Conservation (phyloP, 2,329 filamentous ascomycete species). For the Sporothrix dimorphospora region DNA sequence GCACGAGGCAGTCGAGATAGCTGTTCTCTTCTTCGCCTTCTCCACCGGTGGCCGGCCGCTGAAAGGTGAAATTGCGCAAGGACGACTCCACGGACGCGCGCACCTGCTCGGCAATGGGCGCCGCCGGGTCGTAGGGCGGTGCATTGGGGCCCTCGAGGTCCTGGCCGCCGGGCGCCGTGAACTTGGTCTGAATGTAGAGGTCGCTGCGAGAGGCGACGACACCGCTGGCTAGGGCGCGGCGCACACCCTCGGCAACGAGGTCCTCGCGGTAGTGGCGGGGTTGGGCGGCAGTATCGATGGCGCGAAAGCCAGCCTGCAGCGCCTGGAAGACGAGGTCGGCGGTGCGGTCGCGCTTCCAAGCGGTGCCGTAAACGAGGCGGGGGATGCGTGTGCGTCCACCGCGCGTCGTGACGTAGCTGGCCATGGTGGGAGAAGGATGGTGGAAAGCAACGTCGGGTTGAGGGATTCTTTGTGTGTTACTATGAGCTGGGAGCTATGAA, state of each 20-base stretch:
- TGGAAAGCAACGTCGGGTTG: not conserved
- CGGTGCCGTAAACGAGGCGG: slow-evolving; percentile 73
- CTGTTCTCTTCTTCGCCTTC: slow-evolving; percentile 31
- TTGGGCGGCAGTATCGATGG: slow-evolving; percentile 77
- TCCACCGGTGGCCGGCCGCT: slow-evolving; percentile 33
- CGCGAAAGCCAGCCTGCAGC: slow-evolving; percentile 69
- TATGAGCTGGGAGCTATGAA: not conserved
- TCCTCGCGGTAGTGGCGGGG: slow-evolving; percentile 77
- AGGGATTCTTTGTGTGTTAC: not conserved
- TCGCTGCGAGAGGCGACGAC: slow-evolving; percentile 56
- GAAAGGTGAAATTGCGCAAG: slow-evolving; percentile 60
- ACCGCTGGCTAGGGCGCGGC: slow-evolving; percentile 61
- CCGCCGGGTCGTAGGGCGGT: slow-evolving; percentile 64
- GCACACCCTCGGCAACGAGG: slow-evolving; percentile 69
- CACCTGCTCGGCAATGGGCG: slow-evolving; percentile 66
- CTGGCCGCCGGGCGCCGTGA: slow-evolving; percentile 67
- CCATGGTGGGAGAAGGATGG: slow-evolving; percentile 12
- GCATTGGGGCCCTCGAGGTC: slow-evolving; percentile 50
- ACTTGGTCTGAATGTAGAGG: slow-evolving; percentile 83
- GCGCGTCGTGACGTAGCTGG: slow-evolving; percentile 33
- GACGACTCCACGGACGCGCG: slow-evolving; percentile 69
- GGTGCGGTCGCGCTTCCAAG: slow-evolving; percentile 79
- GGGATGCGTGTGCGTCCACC: slow-evolving; percentile 48
- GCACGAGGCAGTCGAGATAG: slow-evolving; percentile 73
- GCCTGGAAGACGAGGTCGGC: slow-evolving; percentile 69